phyloP scores from a whole-genome alignment of 768 basidiomycete genomes.

The Floccularia luteovirens region DNA sequence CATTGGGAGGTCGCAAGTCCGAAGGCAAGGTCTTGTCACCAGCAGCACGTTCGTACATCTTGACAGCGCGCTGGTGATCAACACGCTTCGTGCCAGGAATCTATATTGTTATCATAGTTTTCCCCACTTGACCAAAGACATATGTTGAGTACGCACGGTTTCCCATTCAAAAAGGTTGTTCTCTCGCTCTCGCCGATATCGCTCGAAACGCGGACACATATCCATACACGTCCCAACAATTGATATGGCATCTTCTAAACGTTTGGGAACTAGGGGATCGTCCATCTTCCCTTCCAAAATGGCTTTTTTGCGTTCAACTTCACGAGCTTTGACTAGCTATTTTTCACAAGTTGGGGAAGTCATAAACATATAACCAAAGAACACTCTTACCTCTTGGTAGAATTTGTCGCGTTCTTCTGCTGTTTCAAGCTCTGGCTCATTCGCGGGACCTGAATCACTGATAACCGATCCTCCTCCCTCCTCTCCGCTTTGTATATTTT shows the following conservation, averaged over 20 bases:
- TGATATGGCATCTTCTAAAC: constrained; percentile 86
- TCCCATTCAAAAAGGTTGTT: constrained; percentile 86
- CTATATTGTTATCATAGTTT: constrained; percentile 39
- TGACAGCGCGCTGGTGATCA: constrained; percentile 83
- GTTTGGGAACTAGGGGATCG: constrained; percentile 71
- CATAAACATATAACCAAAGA: constrained; percentile 9
- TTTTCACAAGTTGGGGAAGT: constrained; percentile 13
- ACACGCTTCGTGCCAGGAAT: constrained; percentile 81
- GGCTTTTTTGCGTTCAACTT: constrained; percentile 60
- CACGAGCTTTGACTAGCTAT: constrained; percentile 68
- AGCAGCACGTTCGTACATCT: constrained; percentile 91
- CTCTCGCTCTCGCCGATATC: constrained; percentile 84
- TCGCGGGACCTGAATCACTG: constrained; percentile 10
- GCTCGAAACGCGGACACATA: constrained; percentile 94
- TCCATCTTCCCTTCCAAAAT: constrained; percentile 86
- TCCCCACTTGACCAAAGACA: constrained; percentile 7
- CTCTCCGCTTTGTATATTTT: constrained; percentile 15
- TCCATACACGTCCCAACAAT: constrained; percentile 87
- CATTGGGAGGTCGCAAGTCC: constrained; percentile 80
- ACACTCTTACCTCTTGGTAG: constrained; percentile 57
- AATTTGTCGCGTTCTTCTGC: constrained; percentile 61
- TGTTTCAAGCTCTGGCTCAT: constrained; percentile 47
- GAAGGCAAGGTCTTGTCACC: constrained; percentile 90
- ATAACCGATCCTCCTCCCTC: constrained; percentile 13
- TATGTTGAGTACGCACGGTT: constrained; percentile 49